These are phyloP conservation scores for Russula sp. DNA, from an alignment of 768 basidiomycete genomes.

Conservation along the genomic window DNA sequence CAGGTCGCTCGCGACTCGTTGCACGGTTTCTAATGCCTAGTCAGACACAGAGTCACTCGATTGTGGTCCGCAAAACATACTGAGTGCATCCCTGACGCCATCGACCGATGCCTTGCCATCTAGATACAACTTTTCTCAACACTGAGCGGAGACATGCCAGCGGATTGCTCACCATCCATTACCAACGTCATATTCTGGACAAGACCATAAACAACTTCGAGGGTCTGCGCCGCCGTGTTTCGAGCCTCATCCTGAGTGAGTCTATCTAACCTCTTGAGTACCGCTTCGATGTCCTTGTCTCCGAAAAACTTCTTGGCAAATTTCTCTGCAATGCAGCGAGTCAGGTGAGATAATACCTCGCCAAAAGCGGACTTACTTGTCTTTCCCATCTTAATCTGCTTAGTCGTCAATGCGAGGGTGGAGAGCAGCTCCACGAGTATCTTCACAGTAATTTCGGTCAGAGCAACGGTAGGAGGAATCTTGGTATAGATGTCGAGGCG, in stretches of 20 bases:
- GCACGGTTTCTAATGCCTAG: too few relatives aligned
- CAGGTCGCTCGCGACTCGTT: too few relatives aligned
- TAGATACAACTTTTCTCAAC: not conserved
- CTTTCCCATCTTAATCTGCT: not conserved
- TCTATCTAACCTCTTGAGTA: not conserved
- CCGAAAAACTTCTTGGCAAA: not conserved
- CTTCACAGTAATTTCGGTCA: not conserved
- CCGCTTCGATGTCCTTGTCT: not conserved
- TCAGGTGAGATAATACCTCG: not conserved
- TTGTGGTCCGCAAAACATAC: too few relatives aligned
- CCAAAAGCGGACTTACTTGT: not conserved
- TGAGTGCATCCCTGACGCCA: too few relatives aligned
- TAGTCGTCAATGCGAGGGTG: not conserved
- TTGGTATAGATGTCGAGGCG: not conserved
- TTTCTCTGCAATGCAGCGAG: not conserved
- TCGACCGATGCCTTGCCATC: not conserved
- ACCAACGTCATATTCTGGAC: not conserved
- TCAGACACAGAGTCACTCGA: too few relatives aligned
- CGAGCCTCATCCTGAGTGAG: not conserved
- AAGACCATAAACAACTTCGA: not conserved
- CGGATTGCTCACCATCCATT: not conserved
- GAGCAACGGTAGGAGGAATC: not conserved
- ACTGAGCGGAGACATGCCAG: too few relatives aligned
- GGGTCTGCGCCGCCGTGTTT: not conserved
- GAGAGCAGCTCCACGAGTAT: not conserved